Conservation (phyloP, 2,329 filamentous ascomycete genomes). For the Diaporthe eres region DNA sequence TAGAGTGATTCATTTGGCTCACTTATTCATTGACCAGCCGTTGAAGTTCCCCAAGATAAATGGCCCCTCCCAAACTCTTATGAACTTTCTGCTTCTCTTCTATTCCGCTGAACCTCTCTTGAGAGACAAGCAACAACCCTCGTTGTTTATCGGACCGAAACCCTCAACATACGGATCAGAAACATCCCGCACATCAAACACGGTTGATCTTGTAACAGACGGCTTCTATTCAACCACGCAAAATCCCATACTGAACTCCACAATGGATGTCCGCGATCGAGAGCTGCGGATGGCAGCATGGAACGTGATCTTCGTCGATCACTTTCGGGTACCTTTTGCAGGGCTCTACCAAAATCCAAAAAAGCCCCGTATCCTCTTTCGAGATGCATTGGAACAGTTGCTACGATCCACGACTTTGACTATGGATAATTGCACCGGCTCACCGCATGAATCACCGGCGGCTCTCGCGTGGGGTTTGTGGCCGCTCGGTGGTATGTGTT, state of each 20-base stretch:
- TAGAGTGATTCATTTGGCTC: background rate
- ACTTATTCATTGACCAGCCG: background rate
- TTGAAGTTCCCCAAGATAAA: background rate
- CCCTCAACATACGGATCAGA: background rate
- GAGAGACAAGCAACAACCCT: background rate
- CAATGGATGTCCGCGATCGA: background rate
- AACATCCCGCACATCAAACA: background rate
- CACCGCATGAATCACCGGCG: background rate
- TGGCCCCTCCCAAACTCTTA: background rate
- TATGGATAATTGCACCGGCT: background rate
- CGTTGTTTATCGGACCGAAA: background rate
- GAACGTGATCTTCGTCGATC: slow-evolving; percentile 9
- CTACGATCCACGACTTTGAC: background rate
- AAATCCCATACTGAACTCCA: background rate
- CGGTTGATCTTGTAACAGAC: background rate
- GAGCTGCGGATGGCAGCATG: slow-evolving; percentile 21
- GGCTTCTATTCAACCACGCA: too few relatives aligned
- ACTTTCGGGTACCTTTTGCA: slow-evolving; percentile 8
- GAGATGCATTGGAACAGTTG: background rate
- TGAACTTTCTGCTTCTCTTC: background rate
- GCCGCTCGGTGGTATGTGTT: background rate
- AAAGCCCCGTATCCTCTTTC: background rate
- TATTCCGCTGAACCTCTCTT: background rate
- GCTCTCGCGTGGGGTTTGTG: background rate
- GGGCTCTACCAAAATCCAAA: slow-evolving; percentile 7